A percentile compares a stretch with the other conserved stretches of the same genome.
phyloP scores from a whole-genome alignment of 2,329 filamentous ascomycete genomes.

The Ophiostoma perfectum region DNA sequence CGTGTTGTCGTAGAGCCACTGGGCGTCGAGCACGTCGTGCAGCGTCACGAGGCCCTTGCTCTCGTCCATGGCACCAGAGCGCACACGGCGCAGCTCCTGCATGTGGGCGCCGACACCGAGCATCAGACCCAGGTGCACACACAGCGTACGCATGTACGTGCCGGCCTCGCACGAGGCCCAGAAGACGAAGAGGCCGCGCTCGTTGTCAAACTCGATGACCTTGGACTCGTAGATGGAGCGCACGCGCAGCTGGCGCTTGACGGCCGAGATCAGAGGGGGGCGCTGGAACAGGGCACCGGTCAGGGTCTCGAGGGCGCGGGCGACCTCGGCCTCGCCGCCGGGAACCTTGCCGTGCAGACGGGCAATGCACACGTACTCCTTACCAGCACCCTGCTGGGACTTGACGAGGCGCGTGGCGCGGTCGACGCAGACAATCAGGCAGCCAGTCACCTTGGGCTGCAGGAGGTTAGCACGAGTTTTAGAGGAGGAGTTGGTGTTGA shows the following conservation, averaged over 20 bases:
- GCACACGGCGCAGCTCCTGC: constrained; percentile 93
- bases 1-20: constrained; percentile 94
- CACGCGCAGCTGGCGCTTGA: constrained; percentile 98
- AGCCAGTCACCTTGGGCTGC: constrained; percentile 72
- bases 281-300: constrained; percentile 97
- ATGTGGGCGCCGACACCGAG: constrained; percentile 64
- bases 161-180: constrained; percentile 99
- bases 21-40: constrained; percentile 91
- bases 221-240: constrained; percentile 90
- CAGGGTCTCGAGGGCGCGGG: constrained; percentile 87
- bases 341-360: constrained; percentile 92
- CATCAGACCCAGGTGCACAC: constrained; percentile 73
- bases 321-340: constrained; percentile 87
- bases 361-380: constrained; percentile 97
- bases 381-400: constrained; percentile 97
- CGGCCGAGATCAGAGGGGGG: constrained; percentile 92
- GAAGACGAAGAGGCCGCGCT: constrained; percentile 94
- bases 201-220: constrained; percentile 96
- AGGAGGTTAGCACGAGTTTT: constrained; percentile 12
- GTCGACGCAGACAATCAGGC: constrained; percentile 59
- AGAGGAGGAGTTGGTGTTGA: background rate
- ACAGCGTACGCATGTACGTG: constrained; percentile 97
- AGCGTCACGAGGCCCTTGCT: constrained; percentile 82
- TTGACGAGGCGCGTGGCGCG: constrained; percentile 96
- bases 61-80: constrained; percentile 94